Base-by-base conservation (phyloP, 1,284 basidiomycete genomes). In the Lentinus polychrous region DNA sequence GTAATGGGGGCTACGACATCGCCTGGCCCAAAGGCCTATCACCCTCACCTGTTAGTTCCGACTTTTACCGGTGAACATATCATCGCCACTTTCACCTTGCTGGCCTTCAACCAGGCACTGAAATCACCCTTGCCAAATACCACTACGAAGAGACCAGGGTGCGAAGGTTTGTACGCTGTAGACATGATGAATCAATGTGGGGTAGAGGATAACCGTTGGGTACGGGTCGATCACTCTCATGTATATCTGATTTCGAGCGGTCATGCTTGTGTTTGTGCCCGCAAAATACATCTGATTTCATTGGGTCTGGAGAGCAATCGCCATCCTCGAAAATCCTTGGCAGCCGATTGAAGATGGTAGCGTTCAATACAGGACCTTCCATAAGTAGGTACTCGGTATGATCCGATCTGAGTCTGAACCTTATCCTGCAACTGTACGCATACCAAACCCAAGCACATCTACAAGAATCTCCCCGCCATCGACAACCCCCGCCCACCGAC, bases 1-100 rank as follows among this genome's bases (percentile, higher is more conserved):
- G 55, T 56, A 33, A 75, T 54, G 4, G 49, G 33, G 0, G 59
- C 55, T 22, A 75, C 49, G 6, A 59, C 52, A 27, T 72, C 64
- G 5, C 67, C 70, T n/a, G 58, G 54, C 38, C 56, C 51, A 50
- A 70, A 72, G 6, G 45, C 27, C 52, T 51, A 33, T 27, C 23
- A 14, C 8, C n/a, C 33, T 12, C 20, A 23, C 11, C 11, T n/a
- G n/a, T 27, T 10, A 27, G 27, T 5, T 27, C 10, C 27, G 18
- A 18, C 14, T 7, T 37, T 37, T 14, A 12, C 18, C 17, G 7
- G 6, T n/a, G 8, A 6, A n/a, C 17, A n/a, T 39, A 10, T 18
- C 37, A 39, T n/a, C 7, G 22, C 6, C 12, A 41, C 35, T 20
- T 36, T 12, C 22, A 48, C 46, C 36, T 48, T 48, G 31, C 11